A percentile compares a stretch with the other conserved stretches of the same genome.
These are phyloP conservation scores for Pythium rishiriense DNA, from an alignment of 352 stramenopile genomes.

Conservation along the genomic window DNA sequence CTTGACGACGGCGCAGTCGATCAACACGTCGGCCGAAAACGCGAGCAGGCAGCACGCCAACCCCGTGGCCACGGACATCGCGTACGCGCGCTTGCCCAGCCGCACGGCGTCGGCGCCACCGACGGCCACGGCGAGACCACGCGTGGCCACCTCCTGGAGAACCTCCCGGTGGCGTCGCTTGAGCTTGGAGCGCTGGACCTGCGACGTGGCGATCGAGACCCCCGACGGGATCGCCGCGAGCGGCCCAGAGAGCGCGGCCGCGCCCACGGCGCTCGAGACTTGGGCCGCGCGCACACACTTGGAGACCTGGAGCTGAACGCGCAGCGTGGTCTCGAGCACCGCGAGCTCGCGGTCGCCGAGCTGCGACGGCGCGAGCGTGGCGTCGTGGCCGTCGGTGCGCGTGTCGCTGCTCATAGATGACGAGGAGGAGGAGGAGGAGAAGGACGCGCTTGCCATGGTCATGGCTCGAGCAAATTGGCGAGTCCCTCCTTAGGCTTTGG, in stretches of 20 bases:
- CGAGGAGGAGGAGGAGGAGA: too few species aligned
- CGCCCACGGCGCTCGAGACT: conserved; percentile 22
- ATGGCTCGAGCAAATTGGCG: too few species aligned
- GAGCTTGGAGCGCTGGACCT: conserved; percentile 28
- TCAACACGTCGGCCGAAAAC: conserved; percentile 30
- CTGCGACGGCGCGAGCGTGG: background rate
- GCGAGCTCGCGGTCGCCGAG: conserved; percentile 23
- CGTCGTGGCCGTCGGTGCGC: too few species aligned
- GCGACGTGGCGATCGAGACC: conserved; percentile 27
- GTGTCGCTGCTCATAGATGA: too few species aligned
- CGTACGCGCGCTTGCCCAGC: conserved; percentile 29
- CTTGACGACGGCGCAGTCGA: conserved; percentile 30
- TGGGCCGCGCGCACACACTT: conserved; percentile 28
- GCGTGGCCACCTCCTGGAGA: conserved; percentile 18
- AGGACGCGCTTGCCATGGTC: too few species aligned
- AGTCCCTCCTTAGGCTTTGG: too few species aligned
- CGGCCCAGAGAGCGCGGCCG: conserved; percentile 22
- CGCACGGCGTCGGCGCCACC: conserved; percentile 1
- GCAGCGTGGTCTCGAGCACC: conserved; percentile 33
- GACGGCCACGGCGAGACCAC: conserved; percentile 11
- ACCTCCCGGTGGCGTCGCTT: conserved; percentile 21
- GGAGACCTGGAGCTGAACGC: conserved; percentile 32
- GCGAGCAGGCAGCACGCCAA: conserved; percentile 31
- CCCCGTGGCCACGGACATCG: conserved; percentile 27
- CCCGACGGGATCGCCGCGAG: conserved; percentile 28